phyloP scores from a whole-genome alignment of 192 early-diverging fungal genomes.

The Backusella tarrabulga region DNA sequence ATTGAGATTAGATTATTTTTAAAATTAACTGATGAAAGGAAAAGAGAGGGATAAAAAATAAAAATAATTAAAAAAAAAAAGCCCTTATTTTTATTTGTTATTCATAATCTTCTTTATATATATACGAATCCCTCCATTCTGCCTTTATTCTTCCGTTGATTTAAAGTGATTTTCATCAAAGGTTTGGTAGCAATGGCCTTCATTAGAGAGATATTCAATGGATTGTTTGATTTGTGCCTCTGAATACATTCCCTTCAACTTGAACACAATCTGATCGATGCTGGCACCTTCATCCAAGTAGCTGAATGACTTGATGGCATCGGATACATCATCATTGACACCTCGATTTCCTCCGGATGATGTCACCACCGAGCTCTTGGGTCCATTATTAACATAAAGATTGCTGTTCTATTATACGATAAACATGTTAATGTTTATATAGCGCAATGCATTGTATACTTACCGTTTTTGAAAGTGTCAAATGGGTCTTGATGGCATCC shows the following conservation, averaged over 20 bases:
- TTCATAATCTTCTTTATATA: no score
- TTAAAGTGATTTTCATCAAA: constrained; percentile 67
- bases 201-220: constrained; percentile 51
- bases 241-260: constrained; percentile 4
- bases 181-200: constrained; percentile 70
- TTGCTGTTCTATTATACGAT: neutral
- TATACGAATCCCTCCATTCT: no score
- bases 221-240: constrained; percentile 27
- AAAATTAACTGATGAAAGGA: neutral
- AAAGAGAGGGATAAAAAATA: neutral
- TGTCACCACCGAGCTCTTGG: neutral
- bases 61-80: constrained; percentile 2
- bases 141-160: constrained; percentile 27
- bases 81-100: neutral
- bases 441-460: neutral
- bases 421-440: neutral
- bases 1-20: neutral
- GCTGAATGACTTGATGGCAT: constrained; percentile 19
- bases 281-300: constrained; percentile 43
- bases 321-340: constrained; percentile 11
- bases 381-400: neutral
- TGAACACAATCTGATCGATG: constrained; percentile 39
- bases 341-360: neutral
- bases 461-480: constrained; percentile 49
- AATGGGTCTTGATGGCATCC: constrained; percentile 64